Evolutionary conservation across 257 asterid species (phyloP).

Genomic region (Gentiana dahurica): DNA sequence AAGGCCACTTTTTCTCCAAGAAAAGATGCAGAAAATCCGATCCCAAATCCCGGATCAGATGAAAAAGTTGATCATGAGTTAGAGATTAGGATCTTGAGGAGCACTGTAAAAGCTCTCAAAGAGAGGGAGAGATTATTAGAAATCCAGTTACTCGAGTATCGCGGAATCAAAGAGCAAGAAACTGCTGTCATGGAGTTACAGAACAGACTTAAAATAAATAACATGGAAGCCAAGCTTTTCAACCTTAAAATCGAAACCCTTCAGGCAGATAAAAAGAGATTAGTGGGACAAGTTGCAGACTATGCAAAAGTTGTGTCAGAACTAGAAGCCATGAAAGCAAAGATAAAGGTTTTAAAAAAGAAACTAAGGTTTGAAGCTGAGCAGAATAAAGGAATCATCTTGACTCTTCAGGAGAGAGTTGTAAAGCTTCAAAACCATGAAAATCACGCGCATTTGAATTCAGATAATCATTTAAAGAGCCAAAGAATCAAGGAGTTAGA

Average conservation of each 20-base stretch:
- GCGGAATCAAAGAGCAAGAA: slow-evolving; percentile 88
- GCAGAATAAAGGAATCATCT: slow-evolving; percentile 52
- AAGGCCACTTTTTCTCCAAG: slow-evolving; percentile 16
- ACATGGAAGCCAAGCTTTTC: slow-evolving; percentile 58
- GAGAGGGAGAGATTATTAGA: slow-evolving; percentile 72
- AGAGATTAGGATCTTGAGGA: slow-evolving; percentile 50
- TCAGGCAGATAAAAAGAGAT: slow-evolving; percentile 48
- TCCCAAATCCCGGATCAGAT: slow-evolving; percentile 15
- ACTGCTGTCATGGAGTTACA: slow-evolving; percentile 68
- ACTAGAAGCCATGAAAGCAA: slow-evolving; percentile 65
- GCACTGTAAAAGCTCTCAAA: slow-evolving; percentile 42
- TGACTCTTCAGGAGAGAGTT: slow-evolving; percentile 61
- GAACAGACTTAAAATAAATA: slow-evolving; percentile 50
- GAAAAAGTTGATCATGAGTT: slow-evolving; percentile 21
- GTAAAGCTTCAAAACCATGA: slow-evolving; percentile 58
- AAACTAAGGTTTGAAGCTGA: slow-evolving; percentile 61
- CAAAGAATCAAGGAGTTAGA: slow-evolving; percentile 33
- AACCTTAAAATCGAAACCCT: slow-evolving; percentile 62
- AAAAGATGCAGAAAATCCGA: slow-evolving; percentile 13
- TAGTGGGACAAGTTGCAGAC: slow-evolving; percentile 56
- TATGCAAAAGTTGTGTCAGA: slow-evolving; percentile 48
- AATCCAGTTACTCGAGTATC: slow-evolving; percentile 65
- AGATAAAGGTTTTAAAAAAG: slow-evolving; percentile 52
- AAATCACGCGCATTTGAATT: slow-evolving; percentile 21
- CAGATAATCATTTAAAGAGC: slow-evolving; percentile 20